phyloP scores from a whole-genome alignment of 1,284 basidiomycete genomes.

The Cryptococcus neoformans region DNA sequence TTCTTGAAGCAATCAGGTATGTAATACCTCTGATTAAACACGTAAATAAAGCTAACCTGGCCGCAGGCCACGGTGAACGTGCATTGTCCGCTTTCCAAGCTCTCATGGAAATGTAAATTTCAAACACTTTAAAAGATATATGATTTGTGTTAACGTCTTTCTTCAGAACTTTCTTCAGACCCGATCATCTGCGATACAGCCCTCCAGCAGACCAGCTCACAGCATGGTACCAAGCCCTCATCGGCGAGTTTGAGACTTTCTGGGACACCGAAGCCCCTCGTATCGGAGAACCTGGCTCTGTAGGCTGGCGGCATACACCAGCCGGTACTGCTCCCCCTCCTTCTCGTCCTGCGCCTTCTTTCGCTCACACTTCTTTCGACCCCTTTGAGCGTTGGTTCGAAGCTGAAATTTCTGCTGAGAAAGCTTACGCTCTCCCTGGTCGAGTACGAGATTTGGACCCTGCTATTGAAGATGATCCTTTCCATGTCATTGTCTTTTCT shows the following conservation, averaged over 20 bases:
- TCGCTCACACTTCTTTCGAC: conserved; percentile 47
- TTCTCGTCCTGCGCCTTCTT: not conserved
- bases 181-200: conserved; percentile 20
- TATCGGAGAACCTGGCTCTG: conserved; percentile 50
- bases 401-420: conserved; percentile 59
- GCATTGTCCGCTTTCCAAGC: conserved; percentile 53
- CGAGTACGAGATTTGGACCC: conserved; percentile 58
- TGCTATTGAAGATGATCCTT: conserved; percentile 67
- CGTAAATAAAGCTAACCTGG: not conserved
- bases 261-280: conserved; percentile 54
- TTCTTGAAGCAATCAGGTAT: conserved; percentile 72
- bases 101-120: conserved; percentile 52
- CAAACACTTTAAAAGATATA: not conserved
- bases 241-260: conserved; percentile 51
- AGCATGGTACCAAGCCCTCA: conserved; percentile 27
- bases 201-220: conserved; percentile 1
- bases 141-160: not conserved
- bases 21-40: conserved; percentile 25
- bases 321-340: not conserved
- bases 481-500: conserved; percentile 70
- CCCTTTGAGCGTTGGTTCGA: conserved; percentile 68
- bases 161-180: conserved; percentile 49
- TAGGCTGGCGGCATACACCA: conserved; percentile 46
- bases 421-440: conserved; percentile 54
- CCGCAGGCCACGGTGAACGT: conserved; percentile 51